Evolutionary conservation across 345 rosid species (phyloP).

Genomic region (Sonneratia alba): DNA sequence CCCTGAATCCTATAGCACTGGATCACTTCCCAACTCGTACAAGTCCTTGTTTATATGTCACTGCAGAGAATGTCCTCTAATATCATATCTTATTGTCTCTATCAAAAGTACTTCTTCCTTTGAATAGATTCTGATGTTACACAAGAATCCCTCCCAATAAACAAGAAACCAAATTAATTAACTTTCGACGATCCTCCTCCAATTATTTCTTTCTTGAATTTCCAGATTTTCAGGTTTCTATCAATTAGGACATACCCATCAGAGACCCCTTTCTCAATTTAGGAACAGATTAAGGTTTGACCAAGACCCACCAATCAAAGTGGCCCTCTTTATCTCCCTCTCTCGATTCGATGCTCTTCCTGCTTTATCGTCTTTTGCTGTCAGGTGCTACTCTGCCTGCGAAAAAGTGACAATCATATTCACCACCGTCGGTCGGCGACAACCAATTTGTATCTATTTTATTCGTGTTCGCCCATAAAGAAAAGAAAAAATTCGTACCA

Average conservation of each 20-base stretch:
- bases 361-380: not conserved
- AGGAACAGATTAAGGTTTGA: slow-evolving; percentile 9
- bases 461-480: not conserved
- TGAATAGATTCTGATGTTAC: too few species aligned
- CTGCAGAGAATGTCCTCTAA: too few species aligned
- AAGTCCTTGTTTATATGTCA: too few species aligned
- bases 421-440: not conserved
- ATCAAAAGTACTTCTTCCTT: too few species aligned
- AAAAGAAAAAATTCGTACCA: not conserved
- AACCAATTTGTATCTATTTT: not conserved
- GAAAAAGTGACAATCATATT: not conserved
- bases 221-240: not conserved
- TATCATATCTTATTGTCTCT: too few species aligned
- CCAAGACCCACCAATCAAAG: slow-evolving; percentile 4
- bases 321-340: not conserved
- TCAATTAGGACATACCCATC: not conserved
- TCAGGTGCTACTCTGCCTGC: not conserved
- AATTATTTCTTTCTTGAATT: too few species aligned
- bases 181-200: too few species aligned
- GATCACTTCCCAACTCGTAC: too few species aligned
- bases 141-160: too few species aligned
- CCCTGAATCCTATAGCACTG: too few species aligned
- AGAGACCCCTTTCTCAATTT: not conserved
- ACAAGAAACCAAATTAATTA: too few species aligned
- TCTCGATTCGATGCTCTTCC: not conserved